Conservation (phyloP, 805 yeast species). For the Saturnispora diversa region DNA sequence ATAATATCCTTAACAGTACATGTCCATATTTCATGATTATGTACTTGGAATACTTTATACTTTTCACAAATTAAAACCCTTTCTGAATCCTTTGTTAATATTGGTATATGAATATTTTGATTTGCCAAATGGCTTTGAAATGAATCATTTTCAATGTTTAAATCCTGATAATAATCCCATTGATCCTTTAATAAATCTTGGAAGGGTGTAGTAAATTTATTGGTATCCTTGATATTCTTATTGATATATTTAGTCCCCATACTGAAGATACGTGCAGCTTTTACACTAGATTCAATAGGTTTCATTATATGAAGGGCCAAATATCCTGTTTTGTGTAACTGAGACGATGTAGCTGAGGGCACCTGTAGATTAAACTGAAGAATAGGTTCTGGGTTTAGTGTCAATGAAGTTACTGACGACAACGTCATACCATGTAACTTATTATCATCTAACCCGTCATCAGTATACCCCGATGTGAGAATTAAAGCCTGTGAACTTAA, state of each 20-base stretch:
- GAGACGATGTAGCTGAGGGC: slow-evolving; percentile 73
- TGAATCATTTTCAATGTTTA: slow-evolving; percentile 11
- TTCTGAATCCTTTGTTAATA: slow-evolving; percentile 46
- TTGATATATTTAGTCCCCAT: slow-evolving; percentile 45
- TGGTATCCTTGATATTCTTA: slow-evolving; percentile 22
- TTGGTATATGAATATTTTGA: slow-evolving; percentile 38
- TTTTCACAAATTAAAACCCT: slow-evolving; percentile 56
- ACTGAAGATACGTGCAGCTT: slow-evolving; percentile 58
- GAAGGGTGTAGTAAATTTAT: slow-evolving; percentile 45
- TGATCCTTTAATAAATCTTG: slow-evolving; percentile 31
- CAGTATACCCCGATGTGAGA: slow-evolving; percentile 40
- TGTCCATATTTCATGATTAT: slow-evolving; percentile 88
- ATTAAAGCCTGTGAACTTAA: slow-evolving; percentile 44
- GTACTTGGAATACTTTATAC: slow-evolving; percentile 46
- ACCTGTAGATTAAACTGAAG: slow-evolving; percentile 79
- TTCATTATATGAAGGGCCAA: slow-evolving; percentile 73
- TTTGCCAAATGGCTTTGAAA: slow-evolving; percentile 12
- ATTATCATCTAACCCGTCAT: slow-evolving; percentile 16
- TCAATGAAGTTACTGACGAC: slow-evolving; percentile 77
- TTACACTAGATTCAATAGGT: slow-evolving; percentile 48
- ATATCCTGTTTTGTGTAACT: slow-evolving; percentile 46
- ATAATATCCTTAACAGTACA: slow-evolving; percentile 62
- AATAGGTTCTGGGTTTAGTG: slow-evolving; percentile 69
- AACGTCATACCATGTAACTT: slow-evolving; percentile 68
- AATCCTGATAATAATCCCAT: slow-evolving; percentile 30